A percentile compares a stretch with the other conserved stretches of the same genome.
phyloP scores from a whole-genome alignment of 495 filamentous ascomycete genomes.

The Penicillium waksmanii region DNA sequence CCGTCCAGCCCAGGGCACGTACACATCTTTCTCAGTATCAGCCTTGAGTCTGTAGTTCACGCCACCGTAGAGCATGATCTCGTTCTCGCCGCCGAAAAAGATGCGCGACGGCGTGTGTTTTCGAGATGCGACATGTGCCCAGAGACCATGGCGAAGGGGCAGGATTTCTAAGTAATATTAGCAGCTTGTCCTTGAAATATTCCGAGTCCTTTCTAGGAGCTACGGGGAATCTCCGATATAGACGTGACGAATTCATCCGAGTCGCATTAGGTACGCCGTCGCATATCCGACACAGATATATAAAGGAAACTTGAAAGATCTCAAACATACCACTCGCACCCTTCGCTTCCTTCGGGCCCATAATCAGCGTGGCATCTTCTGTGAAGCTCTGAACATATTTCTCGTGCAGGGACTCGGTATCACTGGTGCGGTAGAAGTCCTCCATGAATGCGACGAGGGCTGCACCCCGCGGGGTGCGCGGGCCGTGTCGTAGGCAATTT shows the following conservation, averaged over 20 bases:
- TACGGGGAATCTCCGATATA: neutral
- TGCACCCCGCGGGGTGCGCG: slow-evolving; percentile 35
- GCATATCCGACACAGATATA: neutral
- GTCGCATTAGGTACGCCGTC: too few relatives aligned
- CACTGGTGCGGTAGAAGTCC: slow-evolving; percentile 61
- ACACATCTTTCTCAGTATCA: slow-evolving; percentile 45
- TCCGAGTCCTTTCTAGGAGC: neutral
- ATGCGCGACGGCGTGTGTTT: slow-evolving; percentile 54
- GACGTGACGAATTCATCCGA: neutral
- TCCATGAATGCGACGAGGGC: slow-evolving; percentile 54
- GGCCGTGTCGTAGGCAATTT: slow-evolving; percentile 37
- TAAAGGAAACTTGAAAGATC: neutral
- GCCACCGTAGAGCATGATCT: slow-evolving; percentile 66
- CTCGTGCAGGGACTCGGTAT: slow-evolving; percentile 59
- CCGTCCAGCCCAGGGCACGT: slow-evolving; percentile 58
- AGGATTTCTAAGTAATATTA: slow-evolving; percentile 51
- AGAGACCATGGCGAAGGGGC: slow-evolving; percentile 55
- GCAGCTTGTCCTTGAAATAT: neutral
- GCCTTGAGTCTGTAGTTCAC: slow-evolving; percentile 60
- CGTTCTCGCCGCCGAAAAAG: slow-evolving; percentile 54
- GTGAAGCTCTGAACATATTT: slow-evolving; percentile 60
- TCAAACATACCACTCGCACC: slow-evolving; percentile 52
- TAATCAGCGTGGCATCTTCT: slow-evolving; percentile 56
- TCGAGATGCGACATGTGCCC: slow-evolving; percentile 57
- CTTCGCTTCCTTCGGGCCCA: slow-evolving; percentile 55